A percentile compares a stretch with the other conserved stretches of the same genome.
Conservation (phyloP, 441 rosid genomes). For the Dalechampia spathulata region DNA sequence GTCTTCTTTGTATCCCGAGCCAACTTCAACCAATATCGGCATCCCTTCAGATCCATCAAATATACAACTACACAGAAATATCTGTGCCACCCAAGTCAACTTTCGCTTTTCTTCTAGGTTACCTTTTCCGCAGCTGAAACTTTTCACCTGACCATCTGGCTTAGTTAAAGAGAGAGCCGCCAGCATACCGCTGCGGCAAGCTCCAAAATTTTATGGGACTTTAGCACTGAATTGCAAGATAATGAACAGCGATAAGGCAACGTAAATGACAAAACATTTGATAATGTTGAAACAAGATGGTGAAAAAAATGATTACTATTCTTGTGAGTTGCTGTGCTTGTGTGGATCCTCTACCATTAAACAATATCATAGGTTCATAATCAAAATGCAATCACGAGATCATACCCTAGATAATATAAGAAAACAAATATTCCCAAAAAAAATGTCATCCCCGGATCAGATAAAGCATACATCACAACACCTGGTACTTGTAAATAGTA, state of each 20-base stretch:
- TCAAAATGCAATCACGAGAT: neutral
- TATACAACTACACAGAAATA: slow-evolving; percentile 36
- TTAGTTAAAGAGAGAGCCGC: slow-evolving; percentile 29
- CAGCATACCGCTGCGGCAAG: slow-evolving; percentile 30
- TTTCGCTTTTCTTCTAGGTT: slow-evolving; percentile 19
- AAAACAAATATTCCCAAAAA: neutral
- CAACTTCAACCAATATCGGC: slow-evolving; percentile 21
- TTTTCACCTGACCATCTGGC: slow-evolving; percentile 21
- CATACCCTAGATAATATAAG: neutral
- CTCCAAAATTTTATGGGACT: slow-evolving; percentile 31
- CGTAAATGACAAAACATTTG: neutral
- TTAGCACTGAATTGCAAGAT: slow-evolving; percentile 32
- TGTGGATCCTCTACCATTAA: neutral
- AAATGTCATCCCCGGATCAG: neutral
- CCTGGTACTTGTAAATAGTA: neutral
- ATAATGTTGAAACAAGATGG: neutral
- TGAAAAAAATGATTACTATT: too few species aligned
- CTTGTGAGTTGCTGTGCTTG: too few species aligned
- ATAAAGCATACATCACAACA: neutral
- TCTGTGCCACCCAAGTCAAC: slow-evolving; percentile 22
- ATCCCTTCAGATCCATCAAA: slow-evolving; percentile 27
- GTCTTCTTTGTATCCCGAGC: slow-evolving; percentile 21
- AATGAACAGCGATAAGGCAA: neutral
- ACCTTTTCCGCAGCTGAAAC: slow-evolving; percentile 26
- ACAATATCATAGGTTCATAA: too few species aligned